phyloP scores from a whole-genome alignment of 2,329 filamentous ascomycete genomes.

The Claviceps maximensis region DNA sequence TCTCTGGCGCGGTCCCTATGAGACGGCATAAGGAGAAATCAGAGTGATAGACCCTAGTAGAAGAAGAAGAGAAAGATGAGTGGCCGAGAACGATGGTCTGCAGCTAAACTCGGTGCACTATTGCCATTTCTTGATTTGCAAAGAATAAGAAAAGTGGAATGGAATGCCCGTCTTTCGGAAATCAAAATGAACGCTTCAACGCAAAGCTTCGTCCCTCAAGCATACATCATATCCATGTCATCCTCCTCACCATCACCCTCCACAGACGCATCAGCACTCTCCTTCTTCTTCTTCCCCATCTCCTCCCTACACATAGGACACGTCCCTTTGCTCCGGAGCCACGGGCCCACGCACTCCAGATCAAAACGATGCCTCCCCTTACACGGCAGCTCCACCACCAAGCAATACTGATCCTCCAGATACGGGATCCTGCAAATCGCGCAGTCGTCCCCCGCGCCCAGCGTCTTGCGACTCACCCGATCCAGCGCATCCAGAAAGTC shows the following conservation, averaged over 20 bases:
- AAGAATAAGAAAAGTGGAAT: neutral
- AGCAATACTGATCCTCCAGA: constrained; percentile 46
- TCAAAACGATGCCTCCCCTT: constrained; percentile 46
- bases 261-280: constrained; percentile 23
- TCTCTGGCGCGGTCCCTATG: too few species aligned
- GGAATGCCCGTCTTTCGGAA: neutral
- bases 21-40: too few species aligned
- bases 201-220: constrained; percentile 10
- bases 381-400: constrained; percentile 53
- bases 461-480: constrained; percentile 37
- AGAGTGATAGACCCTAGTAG: too few species aligned
- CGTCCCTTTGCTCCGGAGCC: constrained; percentile 50
- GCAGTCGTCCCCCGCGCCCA: constrained; percentile 40
- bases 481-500: constrained; percentile 47
- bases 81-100: too few species aligned
- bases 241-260: constrained; percentile 37
- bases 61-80: too few species aligned
- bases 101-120: too few species aligned
- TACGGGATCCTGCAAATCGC: constrained; percentile 51
- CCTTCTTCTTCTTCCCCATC: constrained; percentile 45
- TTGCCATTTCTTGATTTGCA: too few species aligned
- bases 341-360: constrained; percentile 54
- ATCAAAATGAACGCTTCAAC: neutral
- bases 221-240: constrained; percentile 37
- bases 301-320: constrained; percentile 52